These are phyloP conservation scores for Magnolia officinalis DNA, from an alignment of 164 flowering plant species.

Conservation along the genomic window DNA sequence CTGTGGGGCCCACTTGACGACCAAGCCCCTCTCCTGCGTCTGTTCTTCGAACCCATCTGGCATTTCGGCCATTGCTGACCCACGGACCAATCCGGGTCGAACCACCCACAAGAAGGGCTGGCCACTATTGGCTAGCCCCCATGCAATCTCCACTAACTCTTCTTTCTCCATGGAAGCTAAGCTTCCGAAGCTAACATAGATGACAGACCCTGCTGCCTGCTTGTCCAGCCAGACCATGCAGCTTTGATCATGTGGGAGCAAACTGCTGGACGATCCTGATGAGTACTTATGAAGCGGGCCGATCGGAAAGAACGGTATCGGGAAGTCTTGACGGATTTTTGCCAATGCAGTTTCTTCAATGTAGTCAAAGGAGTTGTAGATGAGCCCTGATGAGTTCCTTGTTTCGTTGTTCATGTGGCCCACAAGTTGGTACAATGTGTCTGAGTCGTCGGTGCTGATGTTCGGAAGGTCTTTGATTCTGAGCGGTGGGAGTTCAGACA, in stretches of 20 bases:
- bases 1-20: conserved; percentile 68
- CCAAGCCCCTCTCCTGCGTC: conserved; percentile 16
- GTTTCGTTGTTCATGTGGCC: conserved; percentile 3
- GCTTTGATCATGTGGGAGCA: conserved; percentile 21
- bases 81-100: conserved; percentile 26
- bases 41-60: conserved; percentile 22
- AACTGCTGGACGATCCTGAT: conserved; percentile 21
- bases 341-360: conserved; percentile 18
- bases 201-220: conserved; percentile 30
- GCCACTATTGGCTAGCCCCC: conserved; percentile 34
- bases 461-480: conserved; percentile 35
- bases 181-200: conserved; percentile 46
- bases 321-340: conserved; percentile 8
- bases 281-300: conserved; percentile 35
- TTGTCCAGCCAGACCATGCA: conserved; percentile 41
- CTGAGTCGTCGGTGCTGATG: not conserved
- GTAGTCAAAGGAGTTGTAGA: conserved; percentile 28
- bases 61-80: conserved; percentile 14
- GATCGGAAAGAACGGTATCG: conserved; percentile 25
- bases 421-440: conserved; percentile 5
- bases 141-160: conserved; percentile 30
- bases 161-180: conserved; percentile 21
- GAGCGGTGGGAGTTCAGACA: conserved; percentile 30
- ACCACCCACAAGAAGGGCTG: conserved; percentile 45
- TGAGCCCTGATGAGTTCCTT: conserved; percentile 26